Base-by-base conservation (phyloP, 306 rosid genomes). In the Quercus gilva region DNA sequence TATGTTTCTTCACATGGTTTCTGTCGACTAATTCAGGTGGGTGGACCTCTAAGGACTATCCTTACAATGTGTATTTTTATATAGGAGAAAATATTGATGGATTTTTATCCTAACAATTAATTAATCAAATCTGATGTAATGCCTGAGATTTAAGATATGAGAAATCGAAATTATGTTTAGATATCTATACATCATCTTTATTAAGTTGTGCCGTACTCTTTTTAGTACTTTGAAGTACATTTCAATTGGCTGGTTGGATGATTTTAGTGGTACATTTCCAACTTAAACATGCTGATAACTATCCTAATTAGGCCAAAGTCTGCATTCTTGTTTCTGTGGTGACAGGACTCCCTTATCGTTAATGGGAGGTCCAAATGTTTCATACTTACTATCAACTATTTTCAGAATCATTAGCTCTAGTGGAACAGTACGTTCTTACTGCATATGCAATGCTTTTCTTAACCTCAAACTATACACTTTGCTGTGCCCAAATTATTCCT, bases 1-100 rank as follows among this genome's bases (percentile, higher is more conserved):
- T 76, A 33, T 79, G 80, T 74, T 76, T 74, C 78, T 81, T 81
- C 97, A 90, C 93, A 83, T 90, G 89, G 43, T 78, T 55, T 33
- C n/a, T 87, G 93, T 90, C 86, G 69, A 73, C 74, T 20, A 68
- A 1, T 74, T 6, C 73, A 21, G 69, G 49, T 81, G 31, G 56
- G 80, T 83, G 87, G 90, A 79, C 89, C 91, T 72, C 75, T 20
- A 61, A 33, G 71, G n/a, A 35, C 41, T 61, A 11, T 61, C 37
- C 69, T 61, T 28, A 29, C 43, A 6, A 64, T 29, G 18, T 29
- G 45, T 28, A 61, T 25, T 64, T 64, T 31, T 15, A 15, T 19
- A 6, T 13, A 63, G 13, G 13, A 60, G 26, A 59, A 60, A 25
- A 26, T 23, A 25, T 31, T 13, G 26, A 23, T 25, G 19, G 35